Evolutionary conservation across 1,284 basidiomycete genomes (phyloP), one percentile per base, ranked within the genome.

Genomic region (Waitea zeae): DNA sequence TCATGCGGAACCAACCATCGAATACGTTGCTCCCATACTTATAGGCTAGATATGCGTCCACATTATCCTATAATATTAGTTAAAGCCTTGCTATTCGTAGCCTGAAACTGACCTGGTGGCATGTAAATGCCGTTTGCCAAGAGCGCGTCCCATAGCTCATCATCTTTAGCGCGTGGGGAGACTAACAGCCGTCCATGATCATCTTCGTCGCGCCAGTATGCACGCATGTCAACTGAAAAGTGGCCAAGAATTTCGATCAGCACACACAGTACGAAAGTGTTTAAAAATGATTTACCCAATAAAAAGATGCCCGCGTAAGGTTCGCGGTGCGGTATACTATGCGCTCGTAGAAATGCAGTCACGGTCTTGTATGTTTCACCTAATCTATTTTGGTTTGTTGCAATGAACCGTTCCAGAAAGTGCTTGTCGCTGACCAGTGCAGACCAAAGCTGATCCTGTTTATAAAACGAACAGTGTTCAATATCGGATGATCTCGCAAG

Each of bases 151-250:
- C 20, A 35, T 6, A 35, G 27, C 14, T 35, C 34, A 4, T 14
- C 18, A 12, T 35, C 34, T 29, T 29, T 22, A 13, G 15, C 34
- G 12, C 12, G 19, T 13, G 12, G 4, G 4, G 34, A 28, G n/a
- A 4, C 24, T 15, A 35, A 17, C 26, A 15, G 15, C 24, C 29
- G 15, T 12, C 26, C 34, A 5, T 20, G 13, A 27, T 35, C 26
- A 19, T 28, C 26, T 4, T 11, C n/a, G 19, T 30, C n/a, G 14
- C 34, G 5, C 13, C 27, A 15, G 15, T 29, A 35, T 11, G 14
- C 18, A 12, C 34, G 22, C 14, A 35, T 22, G 17, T 35, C 34
- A 11, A 35, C 34, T 35, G 20, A n/a, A n/a, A n/a, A n/a, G n/a
- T n/a, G n/a, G n/a, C 11, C 7, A 14, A 9, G 15, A 26, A 9